Percentiles rank a stretch among this genome's conserved stretches.
phyloP scores from a whole-genome alignment of 176 grass and related monocot species.

The Metroxylon sagu region DNA sequence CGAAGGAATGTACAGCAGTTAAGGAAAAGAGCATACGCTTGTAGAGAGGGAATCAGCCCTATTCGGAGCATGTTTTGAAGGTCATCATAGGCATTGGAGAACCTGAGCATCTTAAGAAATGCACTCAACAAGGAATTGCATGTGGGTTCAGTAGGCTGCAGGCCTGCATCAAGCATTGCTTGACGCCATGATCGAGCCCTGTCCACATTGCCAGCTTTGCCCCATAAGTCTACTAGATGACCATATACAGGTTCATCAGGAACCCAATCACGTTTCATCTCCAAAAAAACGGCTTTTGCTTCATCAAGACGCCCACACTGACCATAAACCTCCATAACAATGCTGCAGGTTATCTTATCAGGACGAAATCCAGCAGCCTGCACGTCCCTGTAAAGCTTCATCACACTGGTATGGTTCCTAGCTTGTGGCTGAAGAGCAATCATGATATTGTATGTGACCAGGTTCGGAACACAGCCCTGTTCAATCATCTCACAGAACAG shows the following conservation, averaged over 20 bases:
- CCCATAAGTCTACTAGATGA: conserved; percentile 89
- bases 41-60: conserved; percentile 74
- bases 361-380: conserved; percentile 83
- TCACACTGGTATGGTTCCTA: conserved; percentile 73
- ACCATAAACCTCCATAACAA: conserved; percentile 89
- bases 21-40: conserved; percentile 87
- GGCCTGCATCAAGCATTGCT: conserved; percentile 74
- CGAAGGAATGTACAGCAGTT: conserved; percentile 77
- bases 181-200: conserved; percentile 72
- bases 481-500: conserved; percentile 91
- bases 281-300: conserved; percentile 63
- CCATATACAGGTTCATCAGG: conserved; percentile 95
- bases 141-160: conserved; percentile 83
- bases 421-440: conserved; percentile 88
- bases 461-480: conserved; percentile 78
- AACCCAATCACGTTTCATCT: conserved; percentile 84
- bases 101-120: conserved; percentile 65
- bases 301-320: conserved; percentile 75
- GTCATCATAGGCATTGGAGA: conserved; percentile 57
- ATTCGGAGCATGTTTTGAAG: conserved; percentile 67
- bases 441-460: conserved; percentile 97
- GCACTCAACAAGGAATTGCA: conserved; percentile 83
- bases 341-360: conserved; percentile 97
- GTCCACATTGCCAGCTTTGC: conserved; percentile 82
- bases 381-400: conserved; percentile 97